Evolutionary conservation across 139 green algal genomes (phyloP).

Genomic region (Chlamydomonas urium): DNA sequence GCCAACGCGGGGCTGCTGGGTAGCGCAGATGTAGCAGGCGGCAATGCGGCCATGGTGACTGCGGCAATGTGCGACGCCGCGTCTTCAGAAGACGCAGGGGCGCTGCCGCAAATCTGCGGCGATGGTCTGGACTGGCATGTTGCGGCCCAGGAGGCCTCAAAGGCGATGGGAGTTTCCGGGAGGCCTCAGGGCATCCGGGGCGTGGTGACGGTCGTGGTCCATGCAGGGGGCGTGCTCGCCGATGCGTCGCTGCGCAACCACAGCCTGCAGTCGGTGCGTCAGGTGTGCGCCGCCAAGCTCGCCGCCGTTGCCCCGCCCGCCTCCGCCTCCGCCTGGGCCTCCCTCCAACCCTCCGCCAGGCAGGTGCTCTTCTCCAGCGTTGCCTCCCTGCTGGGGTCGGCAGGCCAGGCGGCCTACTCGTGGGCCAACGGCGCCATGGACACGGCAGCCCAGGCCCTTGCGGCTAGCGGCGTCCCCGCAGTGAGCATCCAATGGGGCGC

Average conservation of each 20-base stretch:
- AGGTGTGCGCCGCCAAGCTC: slow-evolving; percentile 56
- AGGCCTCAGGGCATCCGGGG: background rate
- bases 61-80: background rate
- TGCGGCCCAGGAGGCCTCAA: background rate
- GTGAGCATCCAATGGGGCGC: slow-evolving; percentile 39
- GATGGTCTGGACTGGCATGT: background rate
- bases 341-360: slow-evolving; percentile 24
- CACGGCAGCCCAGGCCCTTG: slow-evolving; percentile 11
- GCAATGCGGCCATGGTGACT: background rate
- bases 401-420: slow-evolving; percentile 76
- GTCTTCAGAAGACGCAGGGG: background rate
- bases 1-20: background rate
- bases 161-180: background rate
- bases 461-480: background rate
- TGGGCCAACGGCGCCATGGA: slow-evolving; percentile 73
- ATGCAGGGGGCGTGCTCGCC: slow-evolving; percentile 55
- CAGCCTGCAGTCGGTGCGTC: slow-evolving; percentile 19
- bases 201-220: slow-evolving; percentile 20
- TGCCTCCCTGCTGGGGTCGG: slow-evolving; percentile 64
- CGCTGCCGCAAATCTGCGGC: no score
- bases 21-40: background rate
- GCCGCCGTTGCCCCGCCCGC: background rate
- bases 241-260: slow-evolving; percentile 44
- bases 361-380: slow-evolving; percentile 71
- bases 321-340: background rate